Percentiles rank a stretch among this genome's conserved stretches.
Conservation (phyloP, 768 basidiomycete species). For the Suillus brevipes region DNA sequence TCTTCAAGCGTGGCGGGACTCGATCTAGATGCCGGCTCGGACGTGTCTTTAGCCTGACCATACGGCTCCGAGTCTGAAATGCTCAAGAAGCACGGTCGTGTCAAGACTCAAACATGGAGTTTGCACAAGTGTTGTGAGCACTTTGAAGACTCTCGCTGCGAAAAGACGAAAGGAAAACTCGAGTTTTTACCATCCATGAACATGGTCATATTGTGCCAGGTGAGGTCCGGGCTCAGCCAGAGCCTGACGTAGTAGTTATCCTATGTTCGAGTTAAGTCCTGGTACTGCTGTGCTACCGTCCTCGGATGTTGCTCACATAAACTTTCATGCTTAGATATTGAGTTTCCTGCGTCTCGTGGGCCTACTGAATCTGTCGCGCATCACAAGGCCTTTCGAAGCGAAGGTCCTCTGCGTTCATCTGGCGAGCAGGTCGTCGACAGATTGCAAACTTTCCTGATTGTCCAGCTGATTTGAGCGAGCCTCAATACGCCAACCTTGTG, state of each 20-base stretch:
- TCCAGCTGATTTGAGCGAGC: slow-evolving; percentile 18
- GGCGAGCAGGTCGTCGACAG: slow-evolving; percentile 32
- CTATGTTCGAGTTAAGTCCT: not conserved
- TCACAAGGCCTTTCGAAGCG: slow-evolving; percentile 35
- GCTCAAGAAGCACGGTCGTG: not conserved
- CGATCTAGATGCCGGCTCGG: not conserved
- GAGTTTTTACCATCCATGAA: slow-evolving; percentile 33
- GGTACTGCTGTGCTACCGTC: not conserved
- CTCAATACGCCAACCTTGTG: slow-evolving; percentile 15
- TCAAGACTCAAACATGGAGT: not conserved
- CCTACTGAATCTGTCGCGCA: slow-evolving; percentile 41
- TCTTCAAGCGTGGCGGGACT: not conserved
- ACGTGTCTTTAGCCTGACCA: not conserved
- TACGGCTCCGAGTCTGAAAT: not conserved
- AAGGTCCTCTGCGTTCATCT: slow-evolving; percentile 25
- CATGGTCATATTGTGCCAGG: slow-evolving; percentile 22
- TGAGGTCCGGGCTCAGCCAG: not conserved
- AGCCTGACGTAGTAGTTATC: not conserved
- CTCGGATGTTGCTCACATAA: not conserved
- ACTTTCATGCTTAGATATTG: slow-evolving; percentile 34
- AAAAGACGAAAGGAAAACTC: slow-evolving; percentile 1
- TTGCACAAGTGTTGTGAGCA: not conserved
- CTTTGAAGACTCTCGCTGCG: not conserved
- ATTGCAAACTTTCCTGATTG: slow-evolving; percentile 24
- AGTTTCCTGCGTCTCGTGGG: slow-evolving; percentile 40